A percentile compares a stretch with the other conserved stretches of the same genome.
These are phyloP conservation scores for Aspergillus sp. DNA, from an alignment of 2,329 filamentous ascomycete species.

Conservation along the genomic window DNA sequence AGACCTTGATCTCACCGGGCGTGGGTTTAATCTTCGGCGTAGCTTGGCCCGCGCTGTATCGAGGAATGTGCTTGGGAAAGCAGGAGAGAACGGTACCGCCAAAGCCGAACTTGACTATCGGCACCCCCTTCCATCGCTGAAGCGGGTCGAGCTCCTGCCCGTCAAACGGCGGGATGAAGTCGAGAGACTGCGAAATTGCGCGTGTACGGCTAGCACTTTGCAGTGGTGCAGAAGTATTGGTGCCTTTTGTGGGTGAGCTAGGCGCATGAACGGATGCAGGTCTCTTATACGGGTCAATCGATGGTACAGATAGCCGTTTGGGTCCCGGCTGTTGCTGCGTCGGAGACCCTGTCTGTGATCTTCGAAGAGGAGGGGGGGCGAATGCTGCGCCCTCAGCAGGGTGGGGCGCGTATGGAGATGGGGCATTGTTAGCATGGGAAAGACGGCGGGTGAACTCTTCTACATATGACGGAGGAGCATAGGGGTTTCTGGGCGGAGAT, in stretches of 20 bases:
- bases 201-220: constrained; percentile 41
- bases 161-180: constrained; percentile 61
- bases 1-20: constrained; percentile 80
- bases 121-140: constrained; percentile 87
- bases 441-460: constrained; percentile 39
- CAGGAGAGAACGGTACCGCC: constrained; percentile 81
- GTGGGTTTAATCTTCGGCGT: constrained; percentile 79
- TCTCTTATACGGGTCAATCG: constrained; percentile 53
- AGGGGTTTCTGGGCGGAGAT: constrained; percentile 35
- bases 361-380: constrained; percentile 43
- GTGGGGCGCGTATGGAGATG: constrained; percentile 27
- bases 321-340: constrained; percentile 57
- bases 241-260: constrained; percentile 43
- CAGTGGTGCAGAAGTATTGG: constrained; percentile 41
- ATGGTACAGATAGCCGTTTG: constrained; percentile 43
- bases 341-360: constrained; percentile 65
- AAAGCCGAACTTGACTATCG: constrained; percentile 85
- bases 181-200: constrained; percentile 55
- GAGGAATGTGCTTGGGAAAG: constrained; percentile 86
- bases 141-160: constrained; percentile 71
- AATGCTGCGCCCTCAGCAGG: constrained; percentile 31
- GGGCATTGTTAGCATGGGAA: constrained; percentile 24
- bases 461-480: constrained; percentile 38
- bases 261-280: constrained; percentile 61
- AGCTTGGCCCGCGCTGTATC: constrained; percentile 76